Evolutionary conservation across 2,329 filamentous ascomycete species (phyloP), one percentile per base, ranked within the genome.

Genomic region (Madurella mycetomatis): DNA sequence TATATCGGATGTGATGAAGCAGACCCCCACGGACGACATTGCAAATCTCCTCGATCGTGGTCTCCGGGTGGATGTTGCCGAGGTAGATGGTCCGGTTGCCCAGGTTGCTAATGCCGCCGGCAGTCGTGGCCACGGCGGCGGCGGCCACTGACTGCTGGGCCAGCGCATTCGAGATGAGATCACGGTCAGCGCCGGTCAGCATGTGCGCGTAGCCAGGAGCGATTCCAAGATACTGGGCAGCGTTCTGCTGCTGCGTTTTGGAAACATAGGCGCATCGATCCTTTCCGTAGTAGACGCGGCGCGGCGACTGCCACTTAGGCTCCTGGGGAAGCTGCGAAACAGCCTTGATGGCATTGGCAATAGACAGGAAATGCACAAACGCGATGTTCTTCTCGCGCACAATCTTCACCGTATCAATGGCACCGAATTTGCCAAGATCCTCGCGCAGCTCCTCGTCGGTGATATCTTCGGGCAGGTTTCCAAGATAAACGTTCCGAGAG

Each of bases 201-300:
- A 96, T 92, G 70, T 97, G 92, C 17, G 94, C 92, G 67, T 97
- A 96, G 30, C 92, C 92, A 39, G 94, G 94, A 17, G 94, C 91
- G 66, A 99, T 99, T 52, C 94, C 94, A 19, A 99, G 82, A 70
- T 97, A 99, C 73, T 99, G 94, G 34, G 94, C 94, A 8, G 94
- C 94, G 66, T 99, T 99, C 74, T 99, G 94, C 76, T 99, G 94
- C 74, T 99, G 94, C 0, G 94, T 99, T 82, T 99, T 99, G 56
- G 94, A 99, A 49, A 99, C 92, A 66, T 99, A 99, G 16, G 94
- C 94, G 67, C 94, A 99, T 58, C 94, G 85, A 70, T 99, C 94
- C 78, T 99, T 99, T 72, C 94, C 94, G 66, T 99, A 99, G 80
- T 96, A 97, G 11, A 99, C 94, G 50, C 94, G 88, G 62, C 91